Conservation (phyloP, 306 rosid genomes). For the Cicer bijugum region DNA sequence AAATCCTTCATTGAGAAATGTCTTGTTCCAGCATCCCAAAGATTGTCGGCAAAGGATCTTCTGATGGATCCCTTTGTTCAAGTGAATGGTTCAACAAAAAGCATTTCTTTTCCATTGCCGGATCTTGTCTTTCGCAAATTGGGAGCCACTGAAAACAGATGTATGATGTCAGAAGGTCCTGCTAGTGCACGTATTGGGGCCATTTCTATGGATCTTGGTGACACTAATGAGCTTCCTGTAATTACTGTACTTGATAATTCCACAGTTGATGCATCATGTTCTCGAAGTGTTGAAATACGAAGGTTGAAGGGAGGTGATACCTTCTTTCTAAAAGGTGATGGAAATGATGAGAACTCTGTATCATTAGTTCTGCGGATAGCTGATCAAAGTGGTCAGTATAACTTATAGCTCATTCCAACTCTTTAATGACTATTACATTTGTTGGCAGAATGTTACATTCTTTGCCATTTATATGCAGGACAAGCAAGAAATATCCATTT, state of each 20-base stretch:
- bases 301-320: slow-evolving; percentile 48
- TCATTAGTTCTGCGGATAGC: slow-evolving; percentile 56
- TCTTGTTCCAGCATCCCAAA: slow-evolving; percentile 53
- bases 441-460: not conserved
- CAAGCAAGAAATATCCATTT: slow-evolving; percentile 53
- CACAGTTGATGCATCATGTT: not conserved
- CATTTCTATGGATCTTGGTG: slow-evolving; percentile 42
- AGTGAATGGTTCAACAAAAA: slow-evolving; percentile 39
- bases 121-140: slow-evolving; percentile 58
- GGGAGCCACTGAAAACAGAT: slow-evolving; percentile 58
- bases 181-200: slow-evolving; percentile 38
- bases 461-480: slow-evolving; percentile 44
- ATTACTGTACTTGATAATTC: slow-evolving; percentile 43
- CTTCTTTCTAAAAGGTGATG: slow-evolving; percentile 52
- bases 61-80: slow-evolving; percentile 50
- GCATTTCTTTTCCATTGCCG: slow-evolving; percentile 49
- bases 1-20: slow-evolving; percentile 53
- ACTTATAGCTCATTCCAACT: not conserved
- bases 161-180: slow-evolving; percentile 64
- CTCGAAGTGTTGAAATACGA: slow-evolving; percentile 49
- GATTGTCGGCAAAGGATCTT: slow-evolving; percentile 53
- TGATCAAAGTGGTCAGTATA: slow-evolving; percentile 50
- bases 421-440: slow-evolving; percentile 1
- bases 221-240: slow-evolving; percentile 42
- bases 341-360: slow-evolving; percentile 50